Evolutionary conservation across 495 filamentous ascomycete species (phyloP).

Genomic region (Aspergillus nanangensis): DNA sequence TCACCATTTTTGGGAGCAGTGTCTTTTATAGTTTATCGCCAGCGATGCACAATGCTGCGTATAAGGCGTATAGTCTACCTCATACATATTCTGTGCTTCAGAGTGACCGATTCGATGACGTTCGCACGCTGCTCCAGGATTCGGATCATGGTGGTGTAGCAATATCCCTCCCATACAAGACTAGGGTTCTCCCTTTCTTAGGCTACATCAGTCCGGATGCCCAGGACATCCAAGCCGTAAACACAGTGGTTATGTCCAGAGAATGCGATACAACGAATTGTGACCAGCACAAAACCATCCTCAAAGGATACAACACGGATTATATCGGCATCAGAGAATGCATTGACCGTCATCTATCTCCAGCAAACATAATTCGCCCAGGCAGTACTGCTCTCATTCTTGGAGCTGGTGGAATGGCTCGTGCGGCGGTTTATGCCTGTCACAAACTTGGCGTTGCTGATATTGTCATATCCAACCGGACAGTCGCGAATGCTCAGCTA

Average conservation of each 20-base stretch:
- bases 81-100: slow-evolving; percentile 57
- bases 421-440: slow-evolving; percentile 60
- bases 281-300: slow-evolving; percentile 29
- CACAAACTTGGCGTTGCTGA: slow-evolving; percentile 49
- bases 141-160: slow-evolving; percentile 58
- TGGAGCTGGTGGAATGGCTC: slow-evolving; percentile 60
- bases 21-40: slow-evolving; percentile 23
- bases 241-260: slow-evolving; percentile 56
- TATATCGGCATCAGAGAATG: slow-evolving; percentile 60
- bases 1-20: slow-evolving; percentile 22
- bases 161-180: slow-evolving; percentile 62
- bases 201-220: slow-evolving; percentile 57
- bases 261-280: slow-evolving; percentile 17
- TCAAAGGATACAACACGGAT: slow-evolving; percentile 61
- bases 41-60: slow-evolving; percentile 61
- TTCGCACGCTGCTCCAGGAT: slow-evolving; percentile 50
- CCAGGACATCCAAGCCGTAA: slow-evolving; percentile 58
- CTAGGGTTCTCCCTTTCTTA: slow-evolving; percentile 54
- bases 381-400: slow-evolving; percentile 48
- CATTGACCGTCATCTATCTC: slow-evolving; percentile 51
- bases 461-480: slow-evolving; percentile 61
- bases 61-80: slow-evolving; percentile 59
- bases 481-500: slow-evolving; percentile 51
- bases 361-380: slow-evolving; percentile 37
- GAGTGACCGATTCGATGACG: slow-evolving; percentile 47